Conservation (phyloP, 139 green algal genomes). For the Chlorella vulgaris region DNA sequence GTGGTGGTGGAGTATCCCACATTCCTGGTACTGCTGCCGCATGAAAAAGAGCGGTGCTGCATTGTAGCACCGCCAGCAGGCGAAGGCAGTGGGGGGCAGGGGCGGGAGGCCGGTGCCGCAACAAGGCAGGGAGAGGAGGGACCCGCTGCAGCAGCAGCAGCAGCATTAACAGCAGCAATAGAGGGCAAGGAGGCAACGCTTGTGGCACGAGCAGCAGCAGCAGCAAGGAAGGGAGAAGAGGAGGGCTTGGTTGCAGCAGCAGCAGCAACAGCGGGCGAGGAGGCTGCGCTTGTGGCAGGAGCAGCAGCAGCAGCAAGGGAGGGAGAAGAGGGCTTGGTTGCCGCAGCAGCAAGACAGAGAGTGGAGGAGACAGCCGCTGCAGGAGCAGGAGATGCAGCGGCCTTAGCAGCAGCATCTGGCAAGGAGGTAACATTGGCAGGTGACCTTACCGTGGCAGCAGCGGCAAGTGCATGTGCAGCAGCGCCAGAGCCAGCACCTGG, state of each 20-base stretch:
- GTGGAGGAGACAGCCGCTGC: neutral
- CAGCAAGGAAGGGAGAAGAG: too few relatives aligned
- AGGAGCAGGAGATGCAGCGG: neutral
- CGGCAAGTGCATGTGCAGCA: neutral
- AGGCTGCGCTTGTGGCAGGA: too few relatives aligned
- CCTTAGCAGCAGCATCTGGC: neutral
- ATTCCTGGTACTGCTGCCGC: constrained; percentile 39
- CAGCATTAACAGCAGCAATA: neutral
- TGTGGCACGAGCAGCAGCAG: too few relatives aligned
- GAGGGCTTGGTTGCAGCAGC: too few relatives aligned
- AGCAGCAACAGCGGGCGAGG: too few relatives aligned
- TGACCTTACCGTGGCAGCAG: neutral
- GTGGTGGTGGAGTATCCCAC: constrained; percentile 43
- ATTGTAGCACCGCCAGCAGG: neutral
- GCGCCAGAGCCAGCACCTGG: neutral
- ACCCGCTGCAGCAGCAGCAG: neutral
- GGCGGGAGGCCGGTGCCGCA: neutral
- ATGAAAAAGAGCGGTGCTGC: constrained; percentile 3
- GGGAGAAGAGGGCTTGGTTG: too few relatives aligned
- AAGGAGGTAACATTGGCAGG: neutral
- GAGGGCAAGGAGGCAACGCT: too few relatives aligned
- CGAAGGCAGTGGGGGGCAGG: neutral
- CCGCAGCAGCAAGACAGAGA: too few relatives aligned
- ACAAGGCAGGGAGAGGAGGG: neutral
- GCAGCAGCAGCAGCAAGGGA: too few relatives aligned